Conservation (phyloP, 176 grass and related monocot genomes). For the Musa schizocarpa region DNA sequence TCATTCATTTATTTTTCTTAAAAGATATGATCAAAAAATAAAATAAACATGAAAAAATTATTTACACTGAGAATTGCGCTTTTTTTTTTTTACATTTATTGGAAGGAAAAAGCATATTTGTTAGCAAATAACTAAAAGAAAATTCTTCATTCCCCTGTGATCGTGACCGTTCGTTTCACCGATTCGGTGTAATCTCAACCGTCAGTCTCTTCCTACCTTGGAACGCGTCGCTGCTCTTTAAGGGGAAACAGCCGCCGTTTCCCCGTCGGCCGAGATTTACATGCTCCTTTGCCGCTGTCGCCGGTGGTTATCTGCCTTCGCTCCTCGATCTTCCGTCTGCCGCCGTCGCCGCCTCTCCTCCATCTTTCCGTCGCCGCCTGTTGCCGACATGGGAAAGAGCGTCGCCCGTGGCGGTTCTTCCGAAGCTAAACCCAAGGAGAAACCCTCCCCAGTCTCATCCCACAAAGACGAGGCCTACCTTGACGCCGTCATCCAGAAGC, state of each 20-base stretch:
- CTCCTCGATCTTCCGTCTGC: not conserved
- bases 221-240: not conserved
- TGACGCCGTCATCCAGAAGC: constrained; percentile 43
- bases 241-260: constrained; percentile 2
- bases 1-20: no score
- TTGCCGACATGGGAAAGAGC: constrained; percentile 34
- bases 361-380: not conserved
- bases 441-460: not conserved
- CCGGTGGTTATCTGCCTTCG: not conserved
- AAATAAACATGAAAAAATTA: no score
- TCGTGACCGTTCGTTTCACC: no score
- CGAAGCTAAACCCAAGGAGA: constrained; percentile 10
- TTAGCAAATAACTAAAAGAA: no score
- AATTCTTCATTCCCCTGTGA: no score
- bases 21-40: no score
- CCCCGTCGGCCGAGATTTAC: not conserved
- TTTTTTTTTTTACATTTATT: no score
- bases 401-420: not conserved
- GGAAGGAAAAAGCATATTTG: no score
- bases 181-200: not conserved
- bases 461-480: constrained; percentile 57
- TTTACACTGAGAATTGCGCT: no score
- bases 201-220: not conserved
- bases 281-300: constrained; percentile 1
- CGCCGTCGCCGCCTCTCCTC: not conserved